Evolutionary conservation across 1,284 basidiomycete species (phyloP), one percentile per base, ranked within the genome.

Genomic region (Boletus hoseneyae): DNA sequence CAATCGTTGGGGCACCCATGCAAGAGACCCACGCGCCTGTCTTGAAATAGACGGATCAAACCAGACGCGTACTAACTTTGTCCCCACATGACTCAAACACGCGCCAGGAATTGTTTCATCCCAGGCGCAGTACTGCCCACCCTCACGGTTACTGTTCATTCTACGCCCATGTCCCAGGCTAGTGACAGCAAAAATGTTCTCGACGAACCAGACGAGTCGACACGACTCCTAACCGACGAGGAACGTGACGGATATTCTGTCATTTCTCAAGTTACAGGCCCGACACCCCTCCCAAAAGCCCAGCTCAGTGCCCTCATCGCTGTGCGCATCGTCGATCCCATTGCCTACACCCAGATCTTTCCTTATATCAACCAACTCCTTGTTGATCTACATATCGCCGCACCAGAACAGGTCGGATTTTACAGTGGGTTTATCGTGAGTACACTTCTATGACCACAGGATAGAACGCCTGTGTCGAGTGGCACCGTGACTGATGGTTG

Each of bases 341-440:
- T 85, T 30, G 74, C 74, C 16, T 82, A 80, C 63, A 74, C 76
- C 3, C 72, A 78, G 65, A 70, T 77, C 18, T 80, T 80, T 53
- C 79, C 79, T 3, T 85, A 83, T 59, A 77, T 86, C 53, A 85
- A 87, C 63, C 75, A 84, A 62, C 79, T 85, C 66, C 75, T 86
- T 60, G 70, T 70, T 18, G 71, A 73, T 48, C 69, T 85, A 11
- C 70, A 73, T 47, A 61, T 86, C 30, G 79, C 80, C 10, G 72
- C 79, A 55, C 75, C 73, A 18, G 77, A 78, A 27, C 72, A 75
- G 56, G 78, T 85, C 39, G 83, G 82, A 2, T 80, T 83, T 57
- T 85, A 83, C 61, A 80, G 77, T 56, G 79, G 79, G 15, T 52
- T 83, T 36, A 76, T 83, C 53, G 79, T 81, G 58, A 44, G 38